Evolutionary conservation across 306 rosid species (phyloP), one percentile per base, ranked within the genome.

Genomic region (Benincasa hispida): DNA sequence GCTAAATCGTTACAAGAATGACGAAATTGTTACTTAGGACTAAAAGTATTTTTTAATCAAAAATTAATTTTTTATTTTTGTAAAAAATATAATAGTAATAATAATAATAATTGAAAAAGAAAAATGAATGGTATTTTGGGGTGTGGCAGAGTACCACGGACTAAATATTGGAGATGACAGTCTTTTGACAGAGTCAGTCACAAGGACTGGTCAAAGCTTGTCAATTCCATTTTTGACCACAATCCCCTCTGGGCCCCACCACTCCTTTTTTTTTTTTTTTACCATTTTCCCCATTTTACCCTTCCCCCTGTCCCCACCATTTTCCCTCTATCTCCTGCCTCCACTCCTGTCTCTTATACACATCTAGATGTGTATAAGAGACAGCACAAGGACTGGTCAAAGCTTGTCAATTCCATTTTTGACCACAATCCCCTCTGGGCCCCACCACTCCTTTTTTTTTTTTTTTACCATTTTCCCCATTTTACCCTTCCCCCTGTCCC

Each of bases 71-170:
- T n/a, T n/a, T n/a, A n/a, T 30, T 30, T 30, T 2, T 30, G 2
- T 41, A 1, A 39, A 39, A 39, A 39, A 6, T 8, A 39, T 39
- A 41, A 8, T 41, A 8, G 0, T 41, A 48, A 15, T 18, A 50
- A 15, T 15, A 50, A 48, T 17, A 50, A 50, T 15, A 1, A 5
- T 5, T 15, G 19, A 54, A 8, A 21, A 8, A n/a, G 2, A 14
- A 25, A 59, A 25, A 2, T 61, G 42, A 61, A 30, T 61, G 68
- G 22, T 61, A 61, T 61, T 61, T 66, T 66, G 28, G 50, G 72
- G 72, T 66, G 63, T 66, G 73, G 30, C 74, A 68, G 54, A 41
- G 74, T 68, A 68, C 55, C 74, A 68, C 21, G 74, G 55, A 41
- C 74, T 41, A 68, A 11, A 68, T 68, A 68, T 68, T 17, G 24